Base-by-base conservation (phyloP, 2,329 filamentous ascomycete genomes). In the Alternaria novae-zelandiae region DNA sequence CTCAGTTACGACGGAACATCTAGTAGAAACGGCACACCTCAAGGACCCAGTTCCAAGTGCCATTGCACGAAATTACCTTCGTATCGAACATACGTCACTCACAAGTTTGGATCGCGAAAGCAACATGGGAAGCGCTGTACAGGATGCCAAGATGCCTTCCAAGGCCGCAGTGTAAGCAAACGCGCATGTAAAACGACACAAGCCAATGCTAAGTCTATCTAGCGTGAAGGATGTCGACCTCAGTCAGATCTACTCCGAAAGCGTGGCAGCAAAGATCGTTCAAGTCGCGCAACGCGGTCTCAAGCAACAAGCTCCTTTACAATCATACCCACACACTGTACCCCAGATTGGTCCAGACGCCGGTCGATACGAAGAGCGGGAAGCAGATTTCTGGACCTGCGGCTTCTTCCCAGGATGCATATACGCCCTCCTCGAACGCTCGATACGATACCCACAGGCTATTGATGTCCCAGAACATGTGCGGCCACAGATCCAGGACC, bases 301-400 rank as follows among this genome's bases (percentile, higher is more conserved):
- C 0, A 74, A 74, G 28, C 66, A 73, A 58, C 11, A 76, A 72
- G 69, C 74, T 8, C 77, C 77, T 8, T 64, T 79, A 17, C 45
- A 56, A 2, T 66, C 72, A 15, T 79, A 79, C 41, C 77, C 77
- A 17, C 74, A 79, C n/a, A 78, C 70, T 3, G 76, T 78, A 13
- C 73, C 75, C 9, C 77, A 79, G 62, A 51, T 45, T 43, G 76
- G 76, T 1, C 53, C 68, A 0, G 54, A 63, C 12, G 63, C 66
- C 21, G 76, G 76, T 6, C 57, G 59, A 41, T 79, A 79, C 43
- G 75, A 79, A 67, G 70, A 78, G 57, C 75, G 77, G 6, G 76
- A 79, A 57, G 74, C 77, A 30, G 72, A 76, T 45, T 79, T 79
- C 50, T 79, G 77, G 77, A 79, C 77, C 2, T 79, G 77, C 41